Evolutionary conservation across 345 rosid genomes (phyloP), one percentile per base, ranked within the genome.

Genomic region (Ceriops zippeliana): DNA sequence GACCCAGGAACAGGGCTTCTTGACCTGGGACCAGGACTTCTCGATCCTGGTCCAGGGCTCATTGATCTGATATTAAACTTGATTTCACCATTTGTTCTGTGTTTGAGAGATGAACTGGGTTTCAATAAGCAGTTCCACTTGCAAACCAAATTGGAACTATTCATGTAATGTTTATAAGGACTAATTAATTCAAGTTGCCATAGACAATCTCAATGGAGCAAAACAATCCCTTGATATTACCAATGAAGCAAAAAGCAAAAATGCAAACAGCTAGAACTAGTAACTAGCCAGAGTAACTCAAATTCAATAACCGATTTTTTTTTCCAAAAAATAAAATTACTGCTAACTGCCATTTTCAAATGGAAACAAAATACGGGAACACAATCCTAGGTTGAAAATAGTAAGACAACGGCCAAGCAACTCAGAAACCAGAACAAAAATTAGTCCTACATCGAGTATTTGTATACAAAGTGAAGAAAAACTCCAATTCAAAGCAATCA

Each of bases 71-170:
- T 75, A 62, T 71, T 76, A 24, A 68, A 49, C 73, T 80, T 87
- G 62, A 57, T 52, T n/a, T 87, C 91, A 62, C 76, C 64, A 37
- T 70, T 66, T 56, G 83, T 86, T 79, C 93, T 89, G 66, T 66
- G 58, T 79, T 78, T 79, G 71, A 66, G 68, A 61, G 62, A 68
- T 52, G 58, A 79, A 68, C 81, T 59, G 76, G 59, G 53, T 71
- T 59, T 46, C 57, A 68, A 28, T 52, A 31, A 53, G 63, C 11
- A 51, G 56, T 34, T 57, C 62, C 54, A 73, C 37, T 63, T 52
- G 37, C 66, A 28, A 67, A 63, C 30, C 72, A 68, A 53, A 54
- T 42, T 20, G 16, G 61, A 47, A 24, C 35, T 67, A 58, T 15
- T 62, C 30, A 7, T 7, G 9, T 34, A n/a, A 53, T 53, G 58